Base-by-base conservation (phyloP, 2,329 filamentous ascomycete species). In the Neurospora sp. region DNA sequence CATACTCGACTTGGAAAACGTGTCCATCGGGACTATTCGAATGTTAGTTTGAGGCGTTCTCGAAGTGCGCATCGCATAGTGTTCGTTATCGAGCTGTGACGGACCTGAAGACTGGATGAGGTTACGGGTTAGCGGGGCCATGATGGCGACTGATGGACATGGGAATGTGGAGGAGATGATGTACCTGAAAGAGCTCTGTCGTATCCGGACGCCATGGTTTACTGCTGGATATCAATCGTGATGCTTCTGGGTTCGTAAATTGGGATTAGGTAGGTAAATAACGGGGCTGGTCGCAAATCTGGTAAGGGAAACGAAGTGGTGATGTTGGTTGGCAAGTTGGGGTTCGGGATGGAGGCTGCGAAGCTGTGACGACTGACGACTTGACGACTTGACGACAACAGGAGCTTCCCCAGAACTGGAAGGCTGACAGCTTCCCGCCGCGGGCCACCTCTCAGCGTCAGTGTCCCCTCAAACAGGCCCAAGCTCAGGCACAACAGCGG, bases 1-100 rank as follows among this genome's bases (percentile, higher is more conserved):
- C 96, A 88, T 99, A 99, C 87, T 99, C 96, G 78, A 99, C 96
- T 84, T 99, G 96, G 85, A 99, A 99, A 78, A 99, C 96, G 85
- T 99, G 96, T 83, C 96, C 96, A 84, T 99, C 96, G 78, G 96
- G 96, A 88, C 95, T 98, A 79, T 67, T 23, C 43, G 15, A 28
- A n/a, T 46, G 79, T 90, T 81, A 89, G 84, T 76, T 74, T 71
- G 68, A 0, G 68, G 40, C 33, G 58, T 39, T 52, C 62, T 68
- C 58, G n/a, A 73, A 67, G 23, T 42, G 43, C 58, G 42, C 19
- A 19, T 19, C 19, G 19, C 19, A 19, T 19, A 19, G 19, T 19
- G 19, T 19, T 19, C 19, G 19, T 19, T 19, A 36, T 62, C 13
- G 52, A 68, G 70, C 39, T 66, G 72, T 68, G 75, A 81, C 84